Base-by-base conservation (phyloP, 495 filamentous ascomycete genomes). In the Durotheca rogersii region DNA sequence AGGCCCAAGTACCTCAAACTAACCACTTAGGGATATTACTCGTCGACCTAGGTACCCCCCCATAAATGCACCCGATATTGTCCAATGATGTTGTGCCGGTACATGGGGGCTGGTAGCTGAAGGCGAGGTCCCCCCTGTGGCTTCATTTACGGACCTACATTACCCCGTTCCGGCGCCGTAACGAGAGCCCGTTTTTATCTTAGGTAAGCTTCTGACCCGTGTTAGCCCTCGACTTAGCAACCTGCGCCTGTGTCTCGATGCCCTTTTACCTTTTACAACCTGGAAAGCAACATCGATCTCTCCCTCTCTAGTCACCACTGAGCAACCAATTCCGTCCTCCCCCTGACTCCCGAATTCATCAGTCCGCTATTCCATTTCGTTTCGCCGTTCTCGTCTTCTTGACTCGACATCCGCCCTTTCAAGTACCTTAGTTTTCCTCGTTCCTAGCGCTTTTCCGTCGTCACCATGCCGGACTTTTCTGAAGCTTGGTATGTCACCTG, bases 381-480 rank as follows among this genome's bases (percentile, higher is more conserved):
- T 49, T 12, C 15, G 32, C 44, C 29, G 19, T 36, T 51, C 23
- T 45, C 33, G 18, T 43, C 55, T 23, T 16, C 33, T 21, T 21
- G 17, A n/a, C 29, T 44, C 15, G 19, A 25, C 31, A 15, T 33
- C 31, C 29, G 49, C 49, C 44, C 31, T 41, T 53, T 39, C 2
- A 4, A 19, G 11, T 45, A 41, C 14, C 14, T 20, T 47, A 39
- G 37, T 37, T 49, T 57, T 27, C 45, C 42, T 41, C 52, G 56
- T 29, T 40, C 42, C 25, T 36, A 66, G 53, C 56, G 51, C 56
- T 64, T 64, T 56, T 64, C 58, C 47, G 43, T 58, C 58, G 57
- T 60, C 70, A 72, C 58, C 67, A 76, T 72, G 69, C 30, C 69
- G 49, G 69, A 71, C 54, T 61, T 58, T 60, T 71, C 68, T 64